Evolutionary conservation across 2,329 filamentous ascomycete genomes (phyloP).

Genomic region (Podosphaera aphanis): DNA sequence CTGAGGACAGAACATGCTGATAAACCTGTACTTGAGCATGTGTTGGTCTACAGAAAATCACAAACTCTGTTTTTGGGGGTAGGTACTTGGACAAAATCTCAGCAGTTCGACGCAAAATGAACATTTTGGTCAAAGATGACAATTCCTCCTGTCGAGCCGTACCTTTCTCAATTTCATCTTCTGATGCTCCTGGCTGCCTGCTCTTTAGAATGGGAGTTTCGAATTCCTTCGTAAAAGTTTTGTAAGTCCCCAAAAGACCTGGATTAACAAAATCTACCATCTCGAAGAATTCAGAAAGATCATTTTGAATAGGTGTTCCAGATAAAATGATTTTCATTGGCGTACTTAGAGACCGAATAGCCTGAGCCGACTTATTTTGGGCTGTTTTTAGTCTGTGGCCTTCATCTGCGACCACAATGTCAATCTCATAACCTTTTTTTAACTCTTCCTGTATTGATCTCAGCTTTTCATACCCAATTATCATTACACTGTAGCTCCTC

Average conservation of each 20-base stretch:
- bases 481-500: conserved; percentile 45
- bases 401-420: conserved; percentile 91
- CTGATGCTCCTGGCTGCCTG: conserved; percentile 23
- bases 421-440: conserved; percentile 36
- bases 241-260: conserved; percentile 76
- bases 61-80: conserved; percentile 88
- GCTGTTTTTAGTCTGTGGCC: conserved; percentile 95
- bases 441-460: conserved; percentile 41
- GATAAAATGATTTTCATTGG: conserved; percentile 14
- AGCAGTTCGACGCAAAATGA: conserved; percentile 71
- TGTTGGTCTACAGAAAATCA: conserved; percentile 79
- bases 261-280: conserved; percentile 82
- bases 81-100: conserved; percentile 72
- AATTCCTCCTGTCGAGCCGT: conserved; percentile 58
- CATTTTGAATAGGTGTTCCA: conserved; percentile 92
- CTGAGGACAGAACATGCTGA: conserved; percentile 38
- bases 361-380: conserved; percentile 74
- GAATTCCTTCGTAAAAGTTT: conserved; percentile 87
- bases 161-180: conserved; percentile 49
- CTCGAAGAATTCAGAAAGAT: conserved; percentile 82
- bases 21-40: conserved; percentile 80
- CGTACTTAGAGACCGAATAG: conserved; percentile 75
- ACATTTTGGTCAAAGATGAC: conserved; percentile 75
- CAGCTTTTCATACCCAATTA: conserved; percentile 50
- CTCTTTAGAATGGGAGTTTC: conserved; percentile 71